These are phyloP conservation scores for Trichocomaceae sp. DNA, from an alignment of 2,329 filamentous ascomycete genomes.

Conservation along the genomic window DNA sequence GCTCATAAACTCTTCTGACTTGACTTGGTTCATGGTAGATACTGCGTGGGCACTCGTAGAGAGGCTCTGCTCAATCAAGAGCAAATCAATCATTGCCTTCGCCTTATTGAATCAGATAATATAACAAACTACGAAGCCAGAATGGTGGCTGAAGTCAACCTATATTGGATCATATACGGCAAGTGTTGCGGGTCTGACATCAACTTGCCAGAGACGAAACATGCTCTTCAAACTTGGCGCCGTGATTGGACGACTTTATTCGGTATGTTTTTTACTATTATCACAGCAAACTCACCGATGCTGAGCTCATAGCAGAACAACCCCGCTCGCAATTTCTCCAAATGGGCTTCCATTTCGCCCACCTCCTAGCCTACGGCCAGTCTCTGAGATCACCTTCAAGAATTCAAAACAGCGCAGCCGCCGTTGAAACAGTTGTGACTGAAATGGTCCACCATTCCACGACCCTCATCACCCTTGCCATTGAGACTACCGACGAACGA, in stretches of 20 bases:
- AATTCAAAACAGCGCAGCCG: conserved; percentile 4
- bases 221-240: conserved; percentile 33
- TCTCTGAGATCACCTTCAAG: conserved; percentile 27
- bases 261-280: too few relatives aligned
- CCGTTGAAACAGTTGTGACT: conserved; percentile 30
- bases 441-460: conserved; percentile 40
- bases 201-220: conserved; percentile 30
- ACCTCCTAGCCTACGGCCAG: conserved; percentile 39
- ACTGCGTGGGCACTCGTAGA: conserved; percentile 40
- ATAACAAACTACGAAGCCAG: conserved; percentile 41
- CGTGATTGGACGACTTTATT: conserved; percentile 37
- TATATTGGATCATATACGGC: conserved; percentile 44
- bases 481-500: conserved; percentile 40
- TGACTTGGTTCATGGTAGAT: conserved; percentile 16
- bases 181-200: conserved; percentile 25
- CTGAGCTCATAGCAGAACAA: conserved; percentile 32
- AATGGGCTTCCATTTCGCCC: conserved; percentile 43
- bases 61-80: conserved; percentile 31
- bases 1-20: too few relatives aligned
- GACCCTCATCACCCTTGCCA: conserved; percentile 36
- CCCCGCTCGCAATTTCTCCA: conserved; percentile 41
- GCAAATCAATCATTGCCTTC: conserved; percentile 35
- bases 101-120: conserved; percentile 32
- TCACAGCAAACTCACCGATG: too few relatives aligned
- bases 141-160: conserved; percentile 41